Evolutionary conservation across 2,329 filamentous ascomycete species (phyloP).

Genomic region (Teratosphaeria destructans): DNA sequence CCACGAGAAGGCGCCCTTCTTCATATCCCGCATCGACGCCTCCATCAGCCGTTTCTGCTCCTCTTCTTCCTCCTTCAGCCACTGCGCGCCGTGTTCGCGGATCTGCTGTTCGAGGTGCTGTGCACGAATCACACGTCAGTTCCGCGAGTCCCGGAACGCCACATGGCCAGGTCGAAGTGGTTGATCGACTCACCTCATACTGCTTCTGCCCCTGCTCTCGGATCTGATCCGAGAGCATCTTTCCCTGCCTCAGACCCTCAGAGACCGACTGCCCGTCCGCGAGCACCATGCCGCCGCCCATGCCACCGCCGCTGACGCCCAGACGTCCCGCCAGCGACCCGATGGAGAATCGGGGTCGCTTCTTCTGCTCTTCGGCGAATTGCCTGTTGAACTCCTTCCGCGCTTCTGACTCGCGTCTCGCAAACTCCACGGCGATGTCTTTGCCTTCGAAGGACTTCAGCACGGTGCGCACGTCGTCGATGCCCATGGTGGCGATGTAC

Average conservation of each 20-base stretch:
- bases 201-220: conserved; percentile 83
- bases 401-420: conserved; percentile 73
- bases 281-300: conserved; percentile 47
- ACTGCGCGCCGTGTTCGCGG: conserved; percentile 84
- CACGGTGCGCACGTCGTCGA: conserved; percentile 69
- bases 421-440: conserved; percentile 83
- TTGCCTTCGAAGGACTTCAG: conserved; percentile 53
- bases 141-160: neutral
- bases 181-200: conserved; percentile 48
- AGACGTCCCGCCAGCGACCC: conserved; percentile 53
- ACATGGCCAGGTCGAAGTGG: neutral
- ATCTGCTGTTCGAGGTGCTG: conserved; percentile 75
- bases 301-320: conserved; percentile 55
- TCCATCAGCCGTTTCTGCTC: conserved; percentile 82
- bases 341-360: conserved; percentile 50
- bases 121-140: neutral
- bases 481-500: conserved; percentile 90
- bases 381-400: conserved; percentile 77
- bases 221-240: conserved; percentile 93
- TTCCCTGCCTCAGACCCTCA: conserved; percentile 78
- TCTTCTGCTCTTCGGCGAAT: conserved; percentile 56
- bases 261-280: conserved; percentile 47
- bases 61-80: conserved; percentile 86
- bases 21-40: conserved; percentile 87
- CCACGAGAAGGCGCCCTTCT: conserved; percentile 57